Evolutionary conservation across 352 stramenopile species (phyloP).

Genomic region (Phytophthora vignae): DNA sequence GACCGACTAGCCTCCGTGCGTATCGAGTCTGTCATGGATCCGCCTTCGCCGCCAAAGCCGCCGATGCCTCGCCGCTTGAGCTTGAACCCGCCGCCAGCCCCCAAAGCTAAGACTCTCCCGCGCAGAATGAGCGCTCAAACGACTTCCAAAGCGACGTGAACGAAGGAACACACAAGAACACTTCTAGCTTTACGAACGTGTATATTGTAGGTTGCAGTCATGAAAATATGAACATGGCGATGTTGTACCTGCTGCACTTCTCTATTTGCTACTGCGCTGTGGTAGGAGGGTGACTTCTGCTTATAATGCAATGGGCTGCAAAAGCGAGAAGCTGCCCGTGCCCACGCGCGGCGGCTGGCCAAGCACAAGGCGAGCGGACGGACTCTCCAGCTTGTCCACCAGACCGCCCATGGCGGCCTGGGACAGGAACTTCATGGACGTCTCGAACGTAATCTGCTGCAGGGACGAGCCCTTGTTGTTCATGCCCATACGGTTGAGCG

Average conservation of each 20-base stretch:
- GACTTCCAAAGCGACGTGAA: conserved; percentile 11
- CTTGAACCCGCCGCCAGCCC: conserved; percentile 48
- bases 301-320: conserved; percentile 89
- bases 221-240: conserved; percentile 44
- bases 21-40: not conserved
- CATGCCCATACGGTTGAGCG: conserved; percentile 99
- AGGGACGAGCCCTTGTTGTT: conserved; percentile 95
- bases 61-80: conserved; percentile 48
- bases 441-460: conserved; percentile 99
- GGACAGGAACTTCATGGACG: conserved; percentile 98
- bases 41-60: conserved; percentile 22
- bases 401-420: conserved; percentile 93
- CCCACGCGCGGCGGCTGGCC: conserved; percentile 95
- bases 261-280: conserved; percentile 30
- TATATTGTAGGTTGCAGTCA: conserved; percentile 45
- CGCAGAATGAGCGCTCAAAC: conserved; percentile 56
- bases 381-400: conserved; percentile 92
- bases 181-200: conserved; percentile 36
- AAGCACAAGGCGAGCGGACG: conserved; percentile 96
- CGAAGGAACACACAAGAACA: not conserved
- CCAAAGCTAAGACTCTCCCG: conserved; percentile 41
- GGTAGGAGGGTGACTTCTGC: conserved; percentile 13
- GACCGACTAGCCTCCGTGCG: conserved; percentile 30
- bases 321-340: conserved; percentile 96
- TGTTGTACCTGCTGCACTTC: conserved; percentile 37